Conservation (phyloP, 768 basidiomycete genomes). For the Rhizopogon roseolus region DNA sequence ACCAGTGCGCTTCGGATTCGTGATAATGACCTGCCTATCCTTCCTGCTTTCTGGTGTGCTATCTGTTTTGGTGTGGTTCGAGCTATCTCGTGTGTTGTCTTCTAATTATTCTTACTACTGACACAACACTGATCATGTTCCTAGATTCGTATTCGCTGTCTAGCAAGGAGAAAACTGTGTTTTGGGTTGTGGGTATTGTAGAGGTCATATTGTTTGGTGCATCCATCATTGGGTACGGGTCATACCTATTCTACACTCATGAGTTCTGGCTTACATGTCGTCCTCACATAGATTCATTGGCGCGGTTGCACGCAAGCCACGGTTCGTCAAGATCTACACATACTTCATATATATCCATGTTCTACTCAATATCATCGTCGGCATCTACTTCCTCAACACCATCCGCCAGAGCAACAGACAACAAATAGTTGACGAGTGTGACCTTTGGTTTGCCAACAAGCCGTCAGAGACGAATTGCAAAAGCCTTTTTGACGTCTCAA, state of each 20-base stretch:
- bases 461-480: conserved; percentile 41
- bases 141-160: conserved; percentile 30
- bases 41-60: conserved; percentile 51
- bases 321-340: conserved; percentile 51
- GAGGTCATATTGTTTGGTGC: conserved; percentile 49
- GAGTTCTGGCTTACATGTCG: neutral
- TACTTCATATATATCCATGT: conserved; percentile 57
- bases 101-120: neutral
- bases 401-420: conserved; percentile 42
- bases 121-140: neutral
- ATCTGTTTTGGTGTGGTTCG: conserved; percentile 56
- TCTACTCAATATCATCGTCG: conserved; percentile 47
- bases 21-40: conserved; percentile 47
- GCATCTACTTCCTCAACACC: conserved; percentile 45
- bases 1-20: conserved; percentile 58
- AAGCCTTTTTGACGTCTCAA: conserved; percentile 35
- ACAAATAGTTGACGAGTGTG: conserved; percentile 41
- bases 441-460: conserved; percentile 33
- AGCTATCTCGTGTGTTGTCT: conserved; percentile 45
- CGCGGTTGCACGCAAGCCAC: conserved; percentile 56
- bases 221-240: conserved; percentile 51
- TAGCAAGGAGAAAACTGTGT: conserved; percentile 31
- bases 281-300: conserved; percentile 39
- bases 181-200: conserved; percentile 47
- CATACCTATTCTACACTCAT: neutral